Conservation (phyloP, 2,329 filamentous ascomycete species). For the Orbilia javanica region DNA sequence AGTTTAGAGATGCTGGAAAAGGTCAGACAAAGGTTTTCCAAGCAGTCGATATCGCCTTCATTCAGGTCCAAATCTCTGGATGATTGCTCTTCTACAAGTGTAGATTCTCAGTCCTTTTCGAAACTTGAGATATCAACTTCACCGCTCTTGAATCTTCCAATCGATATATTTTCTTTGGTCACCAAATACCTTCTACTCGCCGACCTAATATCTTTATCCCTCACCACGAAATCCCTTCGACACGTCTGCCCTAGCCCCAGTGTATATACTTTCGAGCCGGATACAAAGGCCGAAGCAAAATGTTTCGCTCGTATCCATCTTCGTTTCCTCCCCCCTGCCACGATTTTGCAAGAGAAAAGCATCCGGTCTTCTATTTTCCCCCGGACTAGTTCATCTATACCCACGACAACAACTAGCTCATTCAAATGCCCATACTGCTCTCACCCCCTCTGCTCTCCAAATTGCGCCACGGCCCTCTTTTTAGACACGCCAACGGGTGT, state of each 20-base stretch:
- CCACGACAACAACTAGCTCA: no score
- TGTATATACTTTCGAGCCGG: not conserved
- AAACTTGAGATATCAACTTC: not conserved
- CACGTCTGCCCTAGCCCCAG: slow-evolving; percentile 8
- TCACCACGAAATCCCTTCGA: slow-evolving; percentile 37
- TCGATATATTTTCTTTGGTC: slow-evolving; percentile 34
- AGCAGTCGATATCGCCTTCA: not conserved
- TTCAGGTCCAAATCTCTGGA: not conserved
- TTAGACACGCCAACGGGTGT: slow-evolving; percentile 23
- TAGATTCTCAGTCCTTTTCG: not conserved
- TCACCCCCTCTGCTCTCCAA: slow-evolving; percentile 25
- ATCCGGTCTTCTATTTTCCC: not conserved
- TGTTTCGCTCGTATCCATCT: slow-evolving; percentile 37
- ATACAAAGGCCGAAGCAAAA: not conserved
- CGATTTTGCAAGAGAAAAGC: not conserved
- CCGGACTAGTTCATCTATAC: not conserved
- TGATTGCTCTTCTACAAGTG: not conserved
- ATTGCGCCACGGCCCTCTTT: slow-evolving; percentile 26
- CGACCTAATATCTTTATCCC: slow-evolving; percentile 34
- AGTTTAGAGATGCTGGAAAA: not conserved
- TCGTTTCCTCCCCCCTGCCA: slow-evolving; percentile 26
- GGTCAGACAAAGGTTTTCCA: not conserved
- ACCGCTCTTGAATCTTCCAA: slow-evolving; percentile 16
- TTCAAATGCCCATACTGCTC: slow-evolving; percentile 40
- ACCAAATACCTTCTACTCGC: not conserved